These are phyloP conservation scores for Candida oleophila DNA, from an alignment of 805 yeast genomes.

Conservation along the genomic window DNA sequence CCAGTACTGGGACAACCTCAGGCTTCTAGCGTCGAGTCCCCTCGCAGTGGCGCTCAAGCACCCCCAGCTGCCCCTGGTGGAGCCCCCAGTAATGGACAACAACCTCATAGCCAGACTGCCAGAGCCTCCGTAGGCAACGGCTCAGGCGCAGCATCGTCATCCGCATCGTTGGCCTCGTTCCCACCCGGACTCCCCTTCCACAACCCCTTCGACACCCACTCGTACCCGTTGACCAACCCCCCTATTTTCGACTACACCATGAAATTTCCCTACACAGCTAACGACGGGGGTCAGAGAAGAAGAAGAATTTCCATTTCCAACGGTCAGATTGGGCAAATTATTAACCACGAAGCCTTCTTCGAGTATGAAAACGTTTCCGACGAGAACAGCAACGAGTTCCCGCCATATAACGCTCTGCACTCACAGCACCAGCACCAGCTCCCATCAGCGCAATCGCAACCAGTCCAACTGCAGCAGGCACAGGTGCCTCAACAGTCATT, in stretches of 20 bases:
- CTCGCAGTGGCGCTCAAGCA: background rate
- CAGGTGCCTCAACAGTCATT: background rate
- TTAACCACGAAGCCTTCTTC: constrained; percentile 43
- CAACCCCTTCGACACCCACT: constrained; percentile 38
- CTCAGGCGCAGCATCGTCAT: background rate
- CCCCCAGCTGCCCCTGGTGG: background rate
- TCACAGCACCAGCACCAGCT: constrained; percentile 8
- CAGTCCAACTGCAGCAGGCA: background rate
- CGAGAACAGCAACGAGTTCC: constrained; percentile 11
- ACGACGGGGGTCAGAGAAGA: constrained; percentile 39
- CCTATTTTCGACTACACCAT: constrained; percentile 46
- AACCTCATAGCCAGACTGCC: too few relatives aligned
- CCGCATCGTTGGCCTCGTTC: background rate
- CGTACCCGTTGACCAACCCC: constrained; percentile 47
- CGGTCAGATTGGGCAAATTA: constrained; percentile 80
- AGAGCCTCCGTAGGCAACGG: background rate
- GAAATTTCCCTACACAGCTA: constrained; percentile 31
- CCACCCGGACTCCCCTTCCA: constrained; percentile 18
- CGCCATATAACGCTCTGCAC: constrained; percentile 10
- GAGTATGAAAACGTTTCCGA: constrained; percentile 24
- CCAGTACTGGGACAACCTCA: background rate
- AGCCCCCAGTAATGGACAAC: too few relatives aligned
- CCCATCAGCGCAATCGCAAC: background rate
- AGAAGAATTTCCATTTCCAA: constrained; percentile 79
- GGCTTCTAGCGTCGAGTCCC: background rate